phyloP scores from a whole-genome alignment of 345 rosid species.

The Brassica carinata region DNA sequence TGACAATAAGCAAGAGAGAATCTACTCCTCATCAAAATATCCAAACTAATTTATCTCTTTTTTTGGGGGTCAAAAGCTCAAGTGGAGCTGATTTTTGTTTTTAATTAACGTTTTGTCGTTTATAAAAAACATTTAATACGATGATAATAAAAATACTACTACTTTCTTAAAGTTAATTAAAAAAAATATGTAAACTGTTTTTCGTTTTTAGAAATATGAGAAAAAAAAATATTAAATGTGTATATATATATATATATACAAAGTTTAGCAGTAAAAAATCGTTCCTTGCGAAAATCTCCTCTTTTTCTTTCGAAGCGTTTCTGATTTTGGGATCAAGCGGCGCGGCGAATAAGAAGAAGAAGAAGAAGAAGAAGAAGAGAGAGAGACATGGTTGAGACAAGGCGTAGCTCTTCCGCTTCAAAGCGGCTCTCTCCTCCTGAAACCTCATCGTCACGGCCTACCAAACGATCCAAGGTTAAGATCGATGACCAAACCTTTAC shows the following conservation, averaged over 20 bases:
- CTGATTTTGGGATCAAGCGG: constrained; percentile 52
- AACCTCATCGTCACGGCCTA: constrained; percentile 49
- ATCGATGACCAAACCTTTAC: neutral
- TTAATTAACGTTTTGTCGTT: neutral
- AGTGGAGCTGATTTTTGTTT: constrained; percentile 12
- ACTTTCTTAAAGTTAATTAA: too few relatives aligned
- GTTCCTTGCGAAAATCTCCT: neutral
- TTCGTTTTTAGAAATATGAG: neutral
- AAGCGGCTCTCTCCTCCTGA: constrained; percentile 52
- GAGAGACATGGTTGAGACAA: constrained; percentile 79
- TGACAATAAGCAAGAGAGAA: constrained; percentile 5
- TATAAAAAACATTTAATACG: too few relatives aligned
- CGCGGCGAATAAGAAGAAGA: constrained; percentile 9
- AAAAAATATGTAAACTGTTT: too few relatives aligned
- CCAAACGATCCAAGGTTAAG: constrained; percentile 82
- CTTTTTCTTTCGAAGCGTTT: constrained; percentile 25
- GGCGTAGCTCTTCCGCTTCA: constrained; percentile 81
- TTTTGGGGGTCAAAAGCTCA: constrained; percentile 23
- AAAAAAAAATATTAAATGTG: neutral
- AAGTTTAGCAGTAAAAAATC: constrained; percentile 20
- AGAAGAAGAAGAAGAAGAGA: too few relatives aligned
- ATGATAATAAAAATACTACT: too few relatives aligned
- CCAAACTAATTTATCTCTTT: neutral
- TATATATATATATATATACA: too few relatives aligned
- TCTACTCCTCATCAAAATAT: constrained; percentile 21